Base-by-base conservation (phyloP, 2,329 filamentous ascomycete species). In the Neoarthrinium moseri region DNA sequence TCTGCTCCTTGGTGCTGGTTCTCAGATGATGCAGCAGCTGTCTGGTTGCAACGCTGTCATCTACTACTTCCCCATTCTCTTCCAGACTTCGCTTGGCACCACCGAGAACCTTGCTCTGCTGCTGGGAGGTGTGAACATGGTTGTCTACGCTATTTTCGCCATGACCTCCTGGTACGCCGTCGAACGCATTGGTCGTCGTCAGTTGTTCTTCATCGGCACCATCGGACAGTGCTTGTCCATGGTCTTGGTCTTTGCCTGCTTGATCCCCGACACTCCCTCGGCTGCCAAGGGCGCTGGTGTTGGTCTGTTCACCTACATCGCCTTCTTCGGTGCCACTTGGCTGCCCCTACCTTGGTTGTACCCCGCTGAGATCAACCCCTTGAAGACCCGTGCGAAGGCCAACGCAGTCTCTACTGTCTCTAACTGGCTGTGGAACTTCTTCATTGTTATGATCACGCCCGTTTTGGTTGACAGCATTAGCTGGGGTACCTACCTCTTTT, bases 231-330 rank as follows among this genome's bases (percentile, higher is more conserved):
- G 73, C 49, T 52, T 79, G 17, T 78, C 75, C 48, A 81, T 82
- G 75, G 69, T 86, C 59, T 63, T 84, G 18, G 71, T 74, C 2
- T 87, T 87, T 54, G 80, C 74, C 1, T 70, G 73, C 23, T 80
- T 89, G 50, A 81, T 89, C n/a, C 86, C 86, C 34, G 80, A 81
- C 0, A 76, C 74, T 1, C 73, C 72, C 1, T 65, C 80, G 1
- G 71, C 83, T 6, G 81, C 83, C 3, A 87, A 86, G 59, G 85
- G 84, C 26, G 81, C 84, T 0, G 82, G 82, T 2, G 81, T 85
- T 3, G 83, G 83, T 46, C 66, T 87, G 11, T 87, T 87, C 66
- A 75, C 81, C 3, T 87, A 86, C 64, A 87, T 87, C 56, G 80
- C 81, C 4, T 83, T 81, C 45, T 87, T 86, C 51, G 84, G 83